Evolutionary conservation across 225 moss, liverwort and hornwort species (phyloP).

Genomic region (Thuidium tamariscinum): DNA sequence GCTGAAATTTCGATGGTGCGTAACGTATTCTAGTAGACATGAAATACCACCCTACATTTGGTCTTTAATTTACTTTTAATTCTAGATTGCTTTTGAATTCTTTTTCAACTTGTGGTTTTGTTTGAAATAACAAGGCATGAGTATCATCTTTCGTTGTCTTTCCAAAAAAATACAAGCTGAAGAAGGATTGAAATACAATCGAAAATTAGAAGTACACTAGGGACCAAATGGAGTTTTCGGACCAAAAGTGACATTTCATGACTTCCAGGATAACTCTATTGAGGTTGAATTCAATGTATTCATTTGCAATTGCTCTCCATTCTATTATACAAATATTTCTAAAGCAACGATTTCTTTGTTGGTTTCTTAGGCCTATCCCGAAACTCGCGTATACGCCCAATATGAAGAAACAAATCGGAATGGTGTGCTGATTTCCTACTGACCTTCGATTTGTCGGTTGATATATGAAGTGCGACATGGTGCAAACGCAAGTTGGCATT

Average conservation of each 20-base stretch:
- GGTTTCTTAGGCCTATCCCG: slow-evolving; percentile 65
- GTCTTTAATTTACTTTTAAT: background rate
- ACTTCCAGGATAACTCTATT: background rate
- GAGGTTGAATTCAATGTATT: background rate
- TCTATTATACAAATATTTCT: background rate
- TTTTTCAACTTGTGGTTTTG: background rate
- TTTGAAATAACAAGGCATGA: background rate
- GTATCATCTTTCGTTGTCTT: background rate
- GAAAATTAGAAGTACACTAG: background rate
- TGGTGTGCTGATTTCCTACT: slow-evolving; percentile 35
- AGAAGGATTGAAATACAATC: background rate
- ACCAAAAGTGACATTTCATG: background rate
- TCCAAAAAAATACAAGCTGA: background rate
- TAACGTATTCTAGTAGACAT: background rate
- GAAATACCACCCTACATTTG: background rate
- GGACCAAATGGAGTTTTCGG: background rate
- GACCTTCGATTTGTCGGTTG: slow-evolving; percentile 3
- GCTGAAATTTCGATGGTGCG: background rate
- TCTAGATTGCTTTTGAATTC: background rate
- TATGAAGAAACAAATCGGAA: slow-evolving; percentile 95
- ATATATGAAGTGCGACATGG: background rate
- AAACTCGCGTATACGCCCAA: slow-evolving; percentile 75
- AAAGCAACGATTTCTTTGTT: background rate
- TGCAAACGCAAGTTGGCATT: background rate
- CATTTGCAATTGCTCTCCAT: background rate